Percentiles rank a stretch among this genome's conserved stretches.
These are phyloP conservation scores for Haplosporangium gracile DNA, from an alignment of 192 early-diverging fungal genomes.

Conservation along the genomic window DNA sequence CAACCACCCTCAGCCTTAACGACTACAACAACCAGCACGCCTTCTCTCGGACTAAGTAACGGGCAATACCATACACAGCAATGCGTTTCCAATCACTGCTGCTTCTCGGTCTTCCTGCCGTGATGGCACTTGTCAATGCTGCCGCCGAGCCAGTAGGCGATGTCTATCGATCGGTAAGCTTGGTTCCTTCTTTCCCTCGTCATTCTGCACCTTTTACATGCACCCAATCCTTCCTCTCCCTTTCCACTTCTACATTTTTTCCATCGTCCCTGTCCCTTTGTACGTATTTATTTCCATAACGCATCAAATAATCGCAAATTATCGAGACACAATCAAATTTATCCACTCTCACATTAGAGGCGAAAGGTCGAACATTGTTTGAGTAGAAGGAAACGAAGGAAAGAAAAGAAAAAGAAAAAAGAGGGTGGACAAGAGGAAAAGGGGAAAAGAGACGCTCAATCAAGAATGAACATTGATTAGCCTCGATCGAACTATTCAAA, in stretches of 20 bases:
- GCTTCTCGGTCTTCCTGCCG: conserved; percentile 15
- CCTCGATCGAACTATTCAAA: neutral
- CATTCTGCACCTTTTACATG: neutral
- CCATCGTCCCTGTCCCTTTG: neutral
- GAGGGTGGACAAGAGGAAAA: too few species aligned
- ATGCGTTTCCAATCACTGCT: conserved; percentile 6
- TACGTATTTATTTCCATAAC: neutral
- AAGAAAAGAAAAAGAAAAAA: neutral
- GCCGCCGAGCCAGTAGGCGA: neutral
- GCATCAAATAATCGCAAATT: neutral
- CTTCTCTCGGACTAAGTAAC: neutral
- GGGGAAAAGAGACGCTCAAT: conserved; percentile 22
- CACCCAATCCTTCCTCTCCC: neutral
- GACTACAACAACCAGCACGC: neutral
- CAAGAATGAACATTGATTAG: conserved; percentile 12
- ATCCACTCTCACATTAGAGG: neutral
- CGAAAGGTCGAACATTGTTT: neutral
- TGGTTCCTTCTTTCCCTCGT: neutral
- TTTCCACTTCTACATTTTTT: neutral
- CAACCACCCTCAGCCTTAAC: neutral
- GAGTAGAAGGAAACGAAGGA: neutral
- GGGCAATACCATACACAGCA: neutral
- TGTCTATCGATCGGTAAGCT: conserved; percentile 11
- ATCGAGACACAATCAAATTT: neutral
- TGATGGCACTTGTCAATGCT: conserved; percentile 13